Conservation (phyloP, 495 filamentous ascomycete genomes). For the Neurospora sp. region DNA sequence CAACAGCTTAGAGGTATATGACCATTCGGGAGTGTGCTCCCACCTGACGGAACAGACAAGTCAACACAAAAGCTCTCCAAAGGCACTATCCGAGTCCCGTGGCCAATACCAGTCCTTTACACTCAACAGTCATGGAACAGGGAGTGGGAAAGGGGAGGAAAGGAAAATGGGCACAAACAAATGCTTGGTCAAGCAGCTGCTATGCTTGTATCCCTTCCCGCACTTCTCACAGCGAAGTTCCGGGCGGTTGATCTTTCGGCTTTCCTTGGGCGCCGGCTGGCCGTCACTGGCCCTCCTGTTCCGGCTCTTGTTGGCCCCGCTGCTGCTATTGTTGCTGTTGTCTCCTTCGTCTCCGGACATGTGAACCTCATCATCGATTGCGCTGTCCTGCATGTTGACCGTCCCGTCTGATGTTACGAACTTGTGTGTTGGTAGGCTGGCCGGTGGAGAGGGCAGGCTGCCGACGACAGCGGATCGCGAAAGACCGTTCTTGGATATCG, state of each 20-base stretch:
- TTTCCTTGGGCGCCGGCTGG: constrained; percentile 64
- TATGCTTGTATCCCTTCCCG: constrained; percentile 99
- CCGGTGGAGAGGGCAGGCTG: constrained; percentile 48
- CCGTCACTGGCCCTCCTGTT: constrained; percentile 81
- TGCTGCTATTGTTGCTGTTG: constrained; percentile 49
- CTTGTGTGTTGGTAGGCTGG: constrained; percentile 35
- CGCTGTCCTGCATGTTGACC: constrained; percentile 40
- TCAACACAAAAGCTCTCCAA: constrained; percentile 27
- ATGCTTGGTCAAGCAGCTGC: constrained; percentile 99
- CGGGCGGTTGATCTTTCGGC: constrained; percentile 60
- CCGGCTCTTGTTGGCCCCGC: constrained; percentile 54
- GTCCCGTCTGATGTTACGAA: constrained; percentile 30
- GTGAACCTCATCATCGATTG: constrained; percentile 48
- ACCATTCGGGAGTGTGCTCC: constrained; percentile 99
- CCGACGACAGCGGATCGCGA: constrained; percentile 37
- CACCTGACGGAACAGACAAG: constrained; percentile 60
- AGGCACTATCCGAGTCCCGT: constrained; percentile 8
- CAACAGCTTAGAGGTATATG: constrained; percentile 90
- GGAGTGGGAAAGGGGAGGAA: constrained; percentile 33
- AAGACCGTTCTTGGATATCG: constrained; percentile 37
- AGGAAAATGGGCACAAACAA: constrained; percentile 79
- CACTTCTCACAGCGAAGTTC: constrained; percentile 96
- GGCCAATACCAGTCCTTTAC: constrained; percentile 8
- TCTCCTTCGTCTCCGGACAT: constrained; percentile 49
- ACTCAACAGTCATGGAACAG: constrained; percentile 21